Base-by-base conservation (phyloP, 2,329 filamentous ascomycete genomes). In the Fusarium irregulare region DNA sequence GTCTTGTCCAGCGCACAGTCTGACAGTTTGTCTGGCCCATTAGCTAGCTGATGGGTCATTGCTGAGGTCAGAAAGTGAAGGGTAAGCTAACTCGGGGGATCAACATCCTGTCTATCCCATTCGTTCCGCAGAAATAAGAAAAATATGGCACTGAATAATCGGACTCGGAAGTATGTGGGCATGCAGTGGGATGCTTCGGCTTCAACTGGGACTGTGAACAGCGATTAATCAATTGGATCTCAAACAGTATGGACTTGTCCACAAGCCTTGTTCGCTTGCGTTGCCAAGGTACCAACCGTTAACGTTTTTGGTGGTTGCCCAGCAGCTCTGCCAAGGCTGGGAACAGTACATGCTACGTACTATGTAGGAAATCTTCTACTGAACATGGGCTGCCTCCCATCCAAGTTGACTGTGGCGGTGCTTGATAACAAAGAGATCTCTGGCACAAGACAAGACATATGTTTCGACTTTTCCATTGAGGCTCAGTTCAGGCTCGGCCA, bases 61-160 rank as follows among this genome's bases (percentile, higher is more conserved):
- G 42, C 60, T 68, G 66, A 69, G 50, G 55, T 56, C 49, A 60
- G 54, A 60, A 56, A 46, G 12, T 20, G 30, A 14, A 34, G 49
- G 54, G 55, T 32, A 51, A 63, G 32, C 46, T 58, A 60, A 57
- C 64, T 69, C 57, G 66, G 37, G 64, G 56, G 64, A 59, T 55
- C 70, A 62, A 62, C 34, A 37, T n/a, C 67, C 64, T 59, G 66
- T 42, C 46, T 71, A 73, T 73, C 66, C 64, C 61, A 68, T 70
- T 20, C 50, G 16, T 51, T 47, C 42, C 30, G 20, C 34, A n/a
- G 32, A 34, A 27, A 50, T 34, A 40, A 44, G 41, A 55, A 30
- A 32, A 46, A 30, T n/a, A 37, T 23, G n/a, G 25, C 34, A 40
- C 21, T 59, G 57, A 68, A 60, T 23, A 41, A 37, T 64, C 60